phyloP scores from a whole-genome alignment of 768 basidiomycete genomes.

The Rhodotorula taiwanensis region DNA sequence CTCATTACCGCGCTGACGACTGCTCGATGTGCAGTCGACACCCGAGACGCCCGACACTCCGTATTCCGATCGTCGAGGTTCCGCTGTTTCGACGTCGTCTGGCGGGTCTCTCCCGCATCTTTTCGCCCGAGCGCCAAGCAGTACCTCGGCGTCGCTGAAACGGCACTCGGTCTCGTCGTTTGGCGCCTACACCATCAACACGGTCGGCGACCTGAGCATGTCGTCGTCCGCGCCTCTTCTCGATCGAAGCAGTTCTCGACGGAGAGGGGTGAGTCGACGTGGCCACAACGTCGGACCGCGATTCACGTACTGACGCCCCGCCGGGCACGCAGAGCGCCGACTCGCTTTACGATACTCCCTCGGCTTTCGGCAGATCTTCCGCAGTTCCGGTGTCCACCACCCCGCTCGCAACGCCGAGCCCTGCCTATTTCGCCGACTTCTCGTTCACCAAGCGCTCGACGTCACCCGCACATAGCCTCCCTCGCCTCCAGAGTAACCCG shows the following conservation, averaged over 20 bases:
- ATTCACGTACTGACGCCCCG: too few species aligned
- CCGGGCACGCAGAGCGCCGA: slow-evolving; percentile 24
- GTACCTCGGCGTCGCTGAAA: not conserved
- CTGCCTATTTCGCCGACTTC: slow-evolving; percentile 15
- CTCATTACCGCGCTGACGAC: too few species aligned
- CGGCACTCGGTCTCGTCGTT: slow-evolving; percentile 20
- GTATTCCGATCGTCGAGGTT: slow-evolving; percentile 2
- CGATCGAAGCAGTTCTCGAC: not conserved
- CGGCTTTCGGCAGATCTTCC: too few species aligned
- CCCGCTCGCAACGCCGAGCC: slow-evolving; percentile 1
- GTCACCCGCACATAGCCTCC: not conserved
- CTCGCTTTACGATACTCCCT: not conserved
- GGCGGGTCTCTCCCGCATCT: slow-evolving; percentile 3
- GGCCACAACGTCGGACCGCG: too few species aligned
- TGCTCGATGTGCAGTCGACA: too few species aligned
- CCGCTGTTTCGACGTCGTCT: slow-evolving; percentile 21
- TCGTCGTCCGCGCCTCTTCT: slow-evolving; percentile 22
- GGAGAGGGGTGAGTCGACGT: too few species aligned
- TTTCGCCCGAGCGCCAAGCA: not conserved
- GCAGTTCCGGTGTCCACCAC: too few species aligned
- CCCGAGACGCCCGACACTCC: too few species aligned
- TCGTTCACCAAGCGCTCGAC: not conserved
- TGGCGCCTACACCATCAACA: slow-evolving; percentile 21
- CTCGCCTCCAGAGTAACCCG: slow-evolving; percentile 6
- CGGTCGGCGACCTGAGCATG: slow-evolving; percentile 19